phyloP scores from a whole-genome alignment of 495 filamentous ascomycete genomes.

The Penicillium atrosanguineum region DNA sequence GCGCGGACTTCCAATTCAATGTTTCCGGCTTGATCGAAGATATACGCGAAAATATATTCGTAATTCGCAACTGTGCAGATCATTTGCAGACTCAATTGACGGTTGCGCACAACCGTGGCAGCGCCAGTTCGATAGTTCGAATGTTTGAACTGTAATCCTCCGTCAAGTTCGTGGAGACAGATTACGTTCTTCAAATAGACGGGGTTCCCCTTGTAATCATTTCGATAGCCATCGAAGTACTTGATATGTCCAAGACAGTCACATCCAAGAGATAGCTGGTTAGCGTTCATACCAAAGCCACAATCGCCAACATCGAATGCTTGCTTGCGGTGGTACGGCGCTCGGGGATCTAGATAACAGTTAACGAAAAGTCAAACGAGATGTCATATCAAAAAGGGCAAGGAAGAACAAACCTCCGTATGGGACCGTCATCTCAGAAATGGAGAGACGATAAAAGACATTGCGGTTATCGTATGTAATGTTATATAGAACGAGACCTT shows the following conservation, averaged over 20 bases:
- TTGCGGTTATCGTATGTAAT: slow-evolving; percentile 66
- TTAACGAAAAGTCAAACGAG: no score
- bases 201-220: slow-evolving; percentile 54
- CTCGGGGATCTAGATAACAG: slow-evolving; percentile 50
- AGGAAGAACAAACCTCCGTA: slow-evolving; percentile 33
- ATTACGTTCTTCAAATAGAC: slow-evolving; percentile 56
- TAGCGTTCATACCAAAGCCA: slow-evolving; percentile 63
- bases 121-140: slow-evolving; percentile 63
- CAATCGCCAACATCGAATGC: slow-evolving; percentile 71
- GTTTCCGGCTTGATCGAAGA: slow-evolving; percentile 83
- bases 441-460: slow-evolving; percentile 65
- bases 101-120: slow-evolving; percentile 57
- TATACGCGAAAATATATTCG: slow-evolving; percentile 81
- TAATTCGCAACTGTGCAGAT: slow-evolving; percentile 81
- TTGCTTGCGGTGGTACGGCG: slow-evolving; percentile 65
- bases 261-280: slow-evolving; percentile 65
- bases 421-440: slow-evolving; percentile 75
- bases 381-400: no score
- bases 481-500: slow-evolving; percentile 62
- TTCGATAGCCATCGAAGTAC: slow-evolving; percentile 59
- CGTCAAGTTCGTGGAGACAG: slow-evolving; percentile 68
- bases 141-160: slow-evolving; percentile 64
- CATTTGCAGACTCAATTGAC: slow-evolving; percentile 67
- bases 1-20: slow-evolving; percentile 77
- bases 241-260: slow-evolving; percentile 68